These are phyloP conservation scores for Backusella westeae DNA, from an alignment of 192 early-diverging fungal species.

Conservation along the genomic window DNA sequence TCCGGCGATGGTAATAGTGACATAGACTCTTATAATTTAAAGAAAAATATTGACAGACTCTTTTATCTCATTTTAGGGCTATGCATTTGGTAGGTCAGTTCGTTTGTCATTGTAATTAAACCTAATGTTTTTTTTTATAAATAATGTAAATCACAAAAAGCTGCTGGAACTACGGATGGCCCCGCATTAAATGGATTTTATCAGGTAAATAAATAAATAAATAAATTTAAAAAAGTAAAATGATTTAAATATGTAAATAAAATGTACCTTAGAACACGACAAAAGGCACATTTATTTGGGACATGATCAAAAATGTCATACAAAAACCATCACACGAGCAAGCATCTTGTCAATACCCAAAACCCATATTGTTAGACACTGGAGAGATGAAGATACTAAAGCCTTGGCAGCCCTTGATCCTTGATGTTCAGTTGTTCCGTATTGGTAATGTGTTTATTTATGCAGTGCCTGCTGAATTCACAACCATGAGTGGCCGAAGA, in stretches of 20 bases:
- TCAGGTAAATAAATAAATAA: conserved; percentile 1
- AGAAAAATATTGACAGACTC: not conserved
- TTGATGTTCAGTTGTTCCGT: conserved; percentile 52
- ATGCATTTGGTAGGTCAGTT: conserved; percentile 31
- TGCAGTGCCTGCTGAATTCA: conserved; percentile 56
- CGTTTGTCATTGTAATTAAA: not conserved
- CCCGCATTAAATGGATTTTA: conserved; percentile 35
- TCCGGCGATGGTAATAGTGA: conserved; percentile 30
- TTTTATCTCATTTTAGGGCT: conserved; percentile 25
- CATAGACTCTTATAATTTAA: not conserved
- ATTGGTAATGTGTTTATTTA: conserved; percentile 46
- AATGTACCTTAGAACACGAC: conserved; percentile 11
- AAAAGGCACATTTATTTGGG: conserved; percentile 24
- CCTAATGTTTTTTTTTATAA: not conserved
- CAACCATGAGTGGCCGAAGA: conserved; percentile 62
- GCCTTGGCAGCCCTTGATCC: conserved; percentile 46
- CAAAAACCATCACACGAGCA: conserved; percentile 33
- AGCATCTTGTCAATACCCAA: conserved; percentile 51
- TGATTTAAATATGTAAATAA: too few relatives aligned
- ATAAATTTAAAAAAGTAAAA: too few relatives aligned
- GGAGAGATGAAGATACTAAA: conserved; percentile 49
- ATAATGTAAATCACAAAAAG: not conserved
- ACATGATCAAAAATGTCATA: conserved; percentile 10
- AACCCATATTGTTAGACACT: conserved; percentile 55
- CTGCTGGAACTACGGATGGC: conserved; percentile 59